Percentiles rank a stretch among this genome's conserved stretches.
Conservation (phyloP, 139 green algal genomes). For the Chlorella sp. region DNA sequence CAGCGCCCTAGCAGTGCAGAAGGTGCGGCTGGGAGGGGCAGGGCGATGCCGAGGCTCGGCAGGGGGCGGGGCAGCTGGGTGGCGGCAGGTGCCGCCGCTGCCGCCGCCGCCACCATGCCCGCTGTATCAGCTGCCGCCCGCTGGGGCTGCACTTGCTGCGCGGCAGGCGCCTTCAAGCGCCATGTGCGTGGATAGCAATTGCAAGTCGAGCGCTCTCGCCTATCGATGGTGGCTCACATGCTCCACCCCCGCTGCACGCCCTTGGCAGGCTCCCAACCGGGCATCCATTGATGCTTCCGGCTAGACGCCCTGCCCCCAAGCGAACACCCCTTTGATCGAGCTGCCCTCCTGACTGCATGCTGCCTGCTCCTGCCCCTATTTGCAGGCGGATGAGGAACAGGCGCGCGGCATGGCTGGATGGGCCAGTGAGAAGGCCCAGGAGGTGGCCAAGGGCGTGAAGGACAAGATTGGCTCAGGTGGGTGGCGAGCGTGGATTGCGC, state of each 20-base stretch:
- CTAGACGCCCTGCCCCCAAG: no score
- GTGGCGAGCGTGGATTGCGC: no score
- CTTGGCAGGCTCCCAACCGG: no score
- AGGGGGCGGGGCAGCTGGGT: background rate
- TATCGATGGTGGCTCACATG: no score
- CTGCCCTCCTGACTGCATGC: no score
- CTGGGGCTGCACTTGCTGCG: background rate
- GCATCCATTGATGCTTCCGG: no score
- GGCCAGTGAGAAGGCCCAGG: constrained; percentile 32
- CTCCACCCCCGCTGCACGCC: no score
- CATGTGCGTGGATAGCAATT: no score
- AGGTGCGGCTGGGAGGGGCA: background rate
- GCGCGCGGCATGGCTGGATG: constrained; percentile 30
- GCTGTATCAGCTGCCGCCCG: background rate
- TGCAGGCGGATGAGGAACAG: constrained; percentile 23
- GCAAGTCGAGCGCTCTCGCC: no score
- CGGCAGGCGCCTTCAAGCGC: no score
- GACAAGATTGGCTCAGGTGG: constrained; percentile 39
- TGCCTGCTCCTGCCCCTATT: no score
- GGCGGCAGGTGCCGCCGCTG: background rate
- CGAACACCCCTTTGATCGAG: no score
- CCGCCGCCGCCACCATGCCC: background rate
- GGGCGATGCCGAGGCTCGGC: background rate
- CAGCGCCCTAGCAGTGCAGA: background rate
- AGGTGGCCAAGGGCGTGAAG: constrained; percentile 21